Evolutionary conservation across 148 eudicot genomes (phyloP).

Genomic region (Rhododendron ferrugineum): DNA sequence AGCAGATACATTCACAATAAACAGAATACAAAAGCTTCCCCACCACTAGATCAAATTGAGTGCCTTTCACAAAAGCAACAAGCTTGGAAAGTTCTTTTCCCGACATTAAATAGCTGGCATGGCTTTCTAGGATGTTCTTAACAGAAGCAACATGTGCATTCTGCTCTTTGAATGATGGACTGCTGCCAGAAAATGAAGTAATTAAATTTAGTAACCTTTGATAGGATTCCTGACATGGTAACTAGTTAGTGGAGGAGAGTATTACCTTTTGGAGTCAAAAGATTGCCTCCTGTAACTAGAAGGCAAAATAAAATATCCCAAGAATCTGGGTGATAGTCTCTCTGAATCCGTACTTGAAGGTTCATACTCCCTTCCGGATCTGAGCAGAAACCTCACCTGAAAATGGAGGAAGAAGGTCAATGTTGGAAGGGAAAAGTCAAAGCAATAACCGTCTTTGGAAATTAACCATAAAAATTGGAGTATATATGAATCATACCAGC

Average conservation of each 20-base stretch:
- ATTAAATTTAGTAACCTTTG: background rate
- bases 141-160: slow-evolving; percentile 89
- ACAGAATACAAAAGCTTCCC: slow-evolving; percentile 11
- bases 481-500: slow-evolving; percentile 49
- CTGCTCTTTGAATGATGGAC: slow-evolving; percentile 64
- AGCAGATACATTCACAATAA: slow-evolving; percentile 4
- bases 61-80: slow-evolving; percentile 98
- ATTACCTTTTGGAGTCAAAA: slow-evolving; percentile 63
- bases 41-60: slow-evolving; percentile 97
- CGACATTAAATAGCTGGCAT: slow-evolving; percentile 92
- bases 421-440: background rate
- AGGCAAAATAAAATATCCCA: slow-evolving; percentile 26
- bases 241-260: background rate
- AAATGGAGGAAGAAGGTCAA: slow-evolving; percentile 4
- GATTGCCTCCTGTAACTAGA: slow-evolving; percentile 59
- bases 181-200: background rate
- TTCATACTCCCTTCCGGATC: slow-evolving; percentile 71
- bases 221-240: background rate
- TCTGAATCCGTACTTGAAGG: slow-evolving; percentile 2
- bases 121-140: slow-evolving; percentile 85
- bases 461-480: background rate
- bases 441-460: background rate
- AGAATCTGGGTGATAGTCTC: slow-evolving; percentile 8
- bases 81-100: slow-evolving; percentile 97
- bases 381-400: slow-evolving; percentile 91